These are phyloP conservation scores for Lactarius deliciosus DNA, from an alignment of 768 basidiomycete species.

Conservation along the genomic window DNA sequence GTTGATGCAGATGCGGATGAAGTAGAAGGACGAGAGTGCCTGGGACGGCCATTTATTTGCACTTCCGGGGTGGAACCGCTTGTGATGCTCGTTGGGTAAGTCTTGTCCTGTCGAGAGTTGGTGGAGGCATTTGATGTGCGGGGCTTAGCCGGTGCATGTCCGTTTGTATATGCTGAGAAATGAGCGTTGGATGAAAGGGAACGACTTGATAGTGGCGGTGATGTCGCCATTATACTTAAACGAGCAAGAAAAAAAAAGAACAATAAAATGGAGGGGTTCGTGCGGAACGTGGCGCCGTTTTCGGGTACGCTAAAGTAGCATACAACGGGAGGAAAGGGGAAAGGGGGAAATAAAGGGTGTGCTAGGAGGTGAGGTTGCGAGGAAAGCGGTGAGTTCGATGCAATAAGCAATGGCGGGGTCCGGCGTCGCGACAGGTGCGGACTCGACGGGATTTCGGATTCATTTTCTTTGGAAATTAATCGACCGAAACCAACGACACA, in stretches of 20 bases:
- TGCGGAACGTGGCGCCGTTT: conserved; percentile 7
- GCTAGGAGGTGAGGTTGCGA: conserved; percentile 9
- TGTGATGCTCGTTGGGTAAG: conserved; percentile 12
- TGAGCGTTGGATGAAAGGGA: conserved; percentile 30
- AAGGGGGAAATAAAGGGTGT: not conserved
- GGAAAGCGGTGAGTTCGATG: not conserved
- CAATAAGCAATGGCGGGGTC: conserved; percentile 1
- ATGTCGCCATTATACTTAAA: conserved; percentile 26
- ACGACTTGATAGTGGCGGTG: conserved; percentile 22
- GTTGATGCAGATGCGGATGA: conserved; percentile 16
- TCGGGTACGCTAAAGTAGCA: conserved; percentile 11
- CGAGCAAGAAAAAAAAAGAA: not conserved
- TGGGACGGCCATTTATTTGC: conserved; percentile 34
- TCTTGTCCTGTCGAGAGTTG: conserved; percentile 14
- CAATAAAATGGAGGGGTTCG: not conserved
- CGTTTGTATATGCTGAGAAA: conserved; percentile 22
- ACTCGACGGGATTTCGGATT: not conserved
- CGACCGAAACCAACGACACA: not conserved
- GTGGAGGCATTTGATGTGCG: conserved; percentile 13
- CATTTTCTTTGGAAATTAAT: conserved; percentile 15
- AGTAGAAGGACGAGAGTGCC: conserved; percentile 21
- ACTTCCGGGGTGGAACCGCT: conserved; percentile 31
- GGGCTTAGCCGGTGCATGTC: conserved; percentile 3
- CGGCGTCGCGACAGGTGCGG: conserved; percentile 1
- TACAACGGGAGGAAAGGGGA: not conserved